A percentile compares a stretch with the other conserved stretches of the same genome.
Conservation (phyloP, 2,329 filamentous ascomycete genomes). For the Lachnellula subtilissima region DNA sequence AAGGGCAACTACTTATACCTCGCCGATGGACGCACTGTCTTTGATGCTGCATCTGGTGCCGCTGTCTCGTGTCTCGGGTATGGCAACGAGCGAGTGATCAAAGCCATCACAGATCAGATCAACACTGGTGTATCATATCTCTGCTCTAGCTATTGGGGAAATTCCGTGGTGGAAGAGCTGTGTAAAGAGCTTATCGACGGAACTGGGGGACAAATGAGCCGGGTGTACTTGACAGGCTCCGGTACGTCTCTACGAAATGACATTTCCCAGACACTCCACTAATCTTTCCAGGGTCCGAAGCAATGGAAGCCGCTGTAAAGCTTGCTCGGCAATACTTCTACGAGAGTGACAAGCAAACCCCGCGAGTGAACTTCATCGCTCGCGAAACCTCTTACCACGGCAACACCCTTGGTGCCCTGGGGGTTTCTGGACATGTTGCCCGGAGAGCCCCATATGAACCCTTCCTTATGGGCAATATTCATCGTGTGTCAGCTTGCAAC, state of each 20-base stretch:
- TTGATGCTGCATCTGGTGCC: conserved; percentile 70
- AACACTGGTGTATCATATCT: conserved; percentile 52
- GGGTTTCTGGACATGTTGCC: conserved; percentile 54
- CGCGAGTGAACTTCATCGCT: conserved; percentile 57
- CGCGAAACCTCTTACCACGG: conserved; percentile 66
- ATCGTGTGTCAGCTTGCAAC: conserved; percentile 58
- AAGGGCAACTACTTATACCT: conserved; percentile 28
- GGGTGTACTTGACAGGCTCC: conserved; percentile 52
- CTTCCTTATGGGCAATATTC: conserved; percentile 49
- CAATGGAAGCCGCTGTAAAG: conserved; percentile 65
- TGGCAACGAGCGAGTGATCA: conserved; percentile 53
- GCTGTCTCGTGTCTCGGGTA: conserved; percentile 70
- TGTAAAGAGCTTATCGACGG: conserved; percentile 37
- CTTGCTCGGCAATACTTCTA: conserved; percentile 62
- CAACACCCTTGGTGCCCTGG: conserved; percentile 59
- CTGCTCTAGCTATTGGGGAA: conserved; percentile 54
- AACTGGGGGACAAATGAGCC: conserved; percentile 43
- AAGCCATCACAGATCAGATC: conserved; percentile 57
- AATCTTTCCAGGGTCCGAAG: conserved; percentile 52
- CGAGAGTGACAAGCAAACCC: conserved; percentile 42
- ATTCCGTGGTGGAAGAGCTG: conserved; percentile 46
- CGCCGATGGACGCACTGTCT: conserved; percentile 50
- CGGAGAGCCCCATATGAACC: conserved; percentile 54
- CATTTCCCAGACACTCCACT: conserved; percentile 2
- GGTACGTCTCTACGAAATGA: conserved; percentile 35